Evolutionary conservation across 306 rosid species (phyloP).

Genomic region (Ziziphus jujuba): DNA sequence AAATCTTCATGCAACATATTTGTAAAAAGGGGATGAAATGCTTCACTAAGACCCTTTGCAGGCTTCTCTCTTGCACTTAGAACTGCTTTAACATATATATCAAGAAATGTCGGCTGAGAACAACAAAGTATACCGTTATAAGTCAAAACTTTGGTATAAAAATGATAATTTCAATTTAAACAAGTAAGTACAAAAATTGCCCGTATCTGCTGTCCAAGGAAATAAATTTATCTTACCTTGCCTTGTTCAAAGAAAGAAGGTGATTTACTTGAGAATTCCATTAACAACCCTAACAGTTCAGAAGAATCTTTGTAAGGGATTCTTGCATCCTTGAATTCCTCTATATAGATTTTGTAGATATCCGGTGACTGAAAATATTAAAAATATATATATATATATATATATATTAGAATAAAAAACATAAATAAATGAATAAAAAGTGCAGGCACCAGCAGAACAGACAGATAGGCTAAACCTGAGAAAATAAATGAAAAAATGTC

Average conservation of each 20-base stretch:
- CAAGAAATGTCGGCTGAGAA: slow-evolving; percentile 76
- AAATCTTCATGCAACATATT: slow-evolving; percentile 81
- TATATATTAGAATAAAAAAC: neutral
- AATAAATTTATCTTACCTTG: slow-evolving; percentile 53
- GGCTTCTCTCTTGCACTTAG: slow-evolving; percentile 85
- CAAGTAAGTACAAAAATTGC: neutral
- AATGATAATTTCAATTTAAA: slow-evolving; percentile 12
- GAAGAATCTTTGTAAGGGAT: slow-evolving; percentile 78
- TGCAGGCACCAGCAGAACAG: neutral
- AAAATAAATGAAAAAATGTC: slow-evolving; percentile 61
- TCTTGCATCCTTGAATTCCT: slow-evolving; percentile 58
- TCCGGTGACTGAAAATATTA: slow-evolving; percentile 53
- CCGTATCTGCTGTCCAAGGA: neutral
- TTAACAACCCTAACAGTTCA: slow-evolving; percentile 57
- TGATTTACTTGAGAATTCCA: slow-evolving; percentile 66
- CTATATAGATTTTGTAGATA: slow-evolving; percentile 61
- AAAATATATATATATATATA: slow-evolving; percentile 1
- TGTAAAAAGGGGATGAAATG: slow-evolving; percentile 72
- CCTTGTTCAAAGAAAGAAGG: slow-evolving; percentile 53
- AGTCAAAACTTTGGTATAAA: slow-evolving; percentile 19
- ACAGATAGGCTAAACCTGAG: slow-evolving; percentile 55
- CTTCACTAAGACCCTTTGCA: slow-evolving; percentile 65
- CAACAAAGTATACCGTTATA: slow-evolving; percentile 5
- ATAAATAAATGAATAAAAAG: slow-evolving; percentile 12
- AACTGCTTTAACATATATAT: slow-evolving; percentile 79